These are phyloP conservation scores for Entomortierella chlamydospora DNA, from an alignment of 192 early-diverging fungal species.

Conservation along the genomic window DNA sequence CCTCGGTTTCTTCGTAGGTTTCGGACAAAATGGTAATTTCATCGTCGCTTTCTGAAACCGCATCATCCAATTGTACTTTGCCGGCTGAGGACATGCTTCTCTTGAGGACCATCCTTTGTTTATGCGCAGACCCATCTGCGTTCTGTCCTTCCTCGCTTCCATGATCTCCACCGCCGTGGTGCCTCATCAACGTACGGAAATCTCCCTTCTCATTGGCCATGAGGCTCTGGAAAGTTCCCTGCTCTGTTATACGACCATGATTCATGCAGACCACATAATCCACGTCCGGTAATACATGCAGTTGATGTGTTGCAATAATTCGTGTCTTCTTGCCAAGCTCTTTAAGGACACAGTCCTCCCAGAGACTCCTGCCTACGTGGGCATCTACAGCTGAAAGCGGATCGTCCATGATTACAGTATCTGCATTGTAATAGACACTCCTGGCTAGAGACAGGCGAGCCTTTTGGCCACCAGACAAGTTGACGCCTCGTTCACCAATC, in stretches of 20 bases:
- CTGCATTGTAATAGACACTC: constrained; percentile 80
- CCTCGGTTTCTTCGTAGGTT: constrained; percentile 7
- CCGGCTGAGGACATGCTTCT: constrained; percentile 10
- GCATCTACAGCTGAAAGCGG: constrained; percentile 92
- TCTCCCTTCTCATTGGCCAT: constrained; percentile 70
- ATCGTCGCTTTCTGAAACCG: constrained; percentile 29
- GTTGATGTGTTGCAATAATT: constrained; percentile 86
- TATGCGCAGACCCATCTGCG: not conserved
- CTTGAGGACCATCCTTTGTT: not conserved
- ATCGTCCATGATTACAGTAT: constrained; percentile 85
- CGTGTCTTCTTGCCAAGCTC: constrained; percentile 73
- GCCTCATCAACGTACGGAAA: constrained; percentile 73
- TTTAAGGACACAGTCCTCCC: constrained; percentile 41
- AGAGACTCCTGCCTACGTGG: constrained; percentile 65
- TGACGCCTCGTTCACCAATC: constrained; percentile 87
- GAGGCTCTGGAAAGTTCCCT: constrained; percentile 73
- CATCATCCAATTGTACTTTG: not conserved
- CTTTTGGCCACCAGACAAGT: constrained; percentile 91
- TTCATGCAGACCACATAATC: constrained; percentile 79
- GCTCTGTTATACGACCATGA: constrained; percentile 76
- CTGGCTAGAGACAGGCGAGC: constrained; percentile 87
- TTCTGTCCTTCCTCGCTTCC: constrained; percentile 23
- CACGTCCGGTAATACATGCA: constrained; percentile 77
- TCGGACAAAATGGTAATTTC: constrained; percentile 30
- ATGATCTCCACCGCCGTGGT: constrained; percentile 67